Base-by-base conservation (phyloP, 345 rosid genomes). In the Noccaea caerulescens region DNA sequence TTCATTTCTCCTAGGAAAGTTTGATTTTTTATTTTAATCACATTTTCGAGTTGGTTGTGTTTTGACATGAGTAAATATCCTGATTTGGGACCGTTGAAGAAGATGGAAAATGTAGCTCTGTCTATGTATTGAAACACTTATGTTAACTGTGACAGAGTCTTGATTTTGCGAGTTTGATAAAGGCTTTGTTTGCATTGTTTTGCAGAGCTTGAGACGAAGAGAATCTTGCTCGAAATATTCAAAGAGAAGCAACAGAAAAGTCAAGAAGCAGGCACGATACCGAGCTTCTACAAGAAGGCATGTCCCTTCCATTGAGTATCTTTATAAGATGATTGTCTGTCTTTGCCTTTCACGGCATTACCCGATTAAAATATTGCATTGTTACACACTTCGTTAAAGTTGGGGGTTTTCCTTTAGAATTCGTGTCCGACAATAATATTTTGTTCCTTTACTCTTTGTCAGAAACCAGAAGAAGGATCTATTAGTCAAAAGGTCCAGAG, bases 391-490 rank as follows among this genome's bases (percentile, higher is more conserved):
- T 66, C 1, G 53, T 18, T 10, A n/a, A 25, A 0, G 27, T 46
- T 46, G 30, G 30, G 30, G 9, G 49, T 30, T 50, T 45, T 77
- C 20, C 55, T 54, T 36, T 43, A 11, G 18, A 25, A 2, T 56
- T 65, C 5, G 63, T 43, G 30, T 53, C 13, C 2, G 32, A 36
- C 13, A 18, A 7, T 61, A 16, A 75, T 6, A 4, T 45, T 68
- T 45, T 10, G 18, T 57, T 45, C 41, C 10, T 75, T 72, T 68
- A 73, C 42, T 73, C 36, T 69, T 78, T 46, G n/a, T 84, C 85
- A 94, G 99, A 94, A 94, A 79, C 98, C 99, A 32, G 98, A 94
- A 79, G 96, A 84, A 73, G 99, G 99, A 73, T 94, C 99, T 45
- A 92, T 94, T 57, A 95, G 96, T 73, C 88, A 87, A 73, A 84